These are phyloP conservation scores for Candida pseudoviswanathii DNA, from an alignment of 1,139 yeast genomes.

Conservation along the genomic window DNA sequence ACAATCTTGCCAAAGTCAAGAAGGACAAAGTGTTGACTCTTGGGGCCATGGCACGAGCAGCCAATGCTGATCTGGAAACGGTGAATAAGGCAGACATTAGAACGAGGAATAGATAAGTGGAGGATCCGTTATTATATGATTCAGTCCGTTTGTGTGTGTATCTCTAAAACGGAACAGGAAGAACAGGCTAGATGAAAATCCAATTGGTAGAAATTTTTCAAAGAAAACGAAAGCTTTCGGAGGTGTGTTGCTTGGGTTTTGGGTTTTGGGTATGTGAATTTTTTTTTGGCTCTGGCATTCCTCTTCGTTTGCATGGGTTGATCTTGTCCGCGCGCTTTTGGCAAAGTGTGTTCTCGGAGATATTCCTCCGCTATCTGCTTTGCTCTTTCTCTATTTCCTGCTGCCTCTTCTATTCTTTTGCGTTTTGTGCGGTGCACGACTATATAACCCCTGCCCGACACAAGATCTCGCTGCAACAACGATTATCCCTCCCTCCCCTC, in stretches of 20 bases:
- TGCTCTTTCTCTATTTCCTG: no score
- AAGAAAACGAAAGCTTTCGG: not conserved
- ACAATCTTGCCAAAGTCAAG: conserved; percentile 39
- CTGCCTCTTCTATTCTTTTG: no score
- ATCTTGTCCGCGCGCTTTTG: conserved; percentile 6
- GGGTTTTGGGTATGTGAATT: not conserved
- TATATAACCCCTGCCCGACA: no score
- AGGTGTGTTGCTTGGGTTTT: conserved; percentile 1
- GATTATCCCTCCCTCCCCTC: no score
- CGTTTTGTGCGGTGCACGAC: no score
- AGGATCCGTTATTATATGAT: not conserved
- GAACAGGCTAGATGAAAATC: not conserved
- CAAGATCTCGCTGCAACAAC: no score
- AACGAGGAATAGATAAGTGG: conserved; percentile 1
- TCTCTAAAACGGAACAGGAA: not conserved
- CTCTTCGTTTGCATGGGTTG: conserved; percentile 1
- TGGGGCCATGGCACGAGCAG: conserved; percentile 23
- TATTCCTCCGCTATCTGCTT: conserved; percentile 5
- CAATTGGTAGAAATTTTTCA: not conserved
- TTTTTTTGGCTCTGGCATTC: not conserved
- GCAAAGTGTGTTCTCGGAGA: conserved; percentile 6
- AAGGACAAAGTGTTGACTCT: conserved; percentile 22
- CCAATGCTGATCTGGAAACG: conserved; percentile 33
- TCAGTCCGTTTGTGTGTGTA: not conserved
- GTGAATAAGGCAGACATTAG: conserved; percentile 39